Conservation (phyloP, 306 rosid genomes). For the Dryas alaskensis region DNA sequence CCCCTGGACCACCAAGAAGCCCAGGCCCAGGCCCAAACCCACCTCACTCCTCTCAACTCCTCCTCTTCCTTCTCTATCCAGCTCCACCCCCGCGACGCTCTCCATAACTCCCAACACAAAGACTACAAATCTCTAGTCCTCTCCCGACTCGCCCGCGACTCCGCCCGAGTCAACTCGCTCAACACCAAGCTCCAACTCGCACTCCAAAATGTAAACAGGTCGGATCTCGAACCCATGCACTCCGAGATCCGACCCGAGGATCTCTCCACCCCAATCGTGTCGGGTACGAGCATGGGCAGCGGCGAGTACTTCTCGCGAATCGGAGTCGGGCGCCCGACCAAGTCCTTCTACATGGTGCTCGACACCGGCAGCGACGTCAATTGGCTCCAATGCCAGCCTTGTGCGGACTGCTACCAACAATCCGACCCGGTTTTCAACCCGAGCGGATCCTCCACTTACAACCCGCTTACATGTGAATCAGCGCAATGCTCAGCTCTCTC, state of each 20-base stretch:
- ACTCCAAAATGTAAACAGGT: conserved; percentile 24
- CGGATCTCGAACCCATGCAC: conserved; percentile 50
- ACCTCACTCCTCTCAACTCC: conserved; percentile 1
- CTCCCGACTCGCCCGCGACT: conserved; percentile 66
- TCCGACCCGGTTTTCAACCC: conserved; percentile 82
- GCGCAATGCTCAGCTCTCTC: conserved; percentile 53
- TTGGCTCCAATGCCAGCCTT: conserved; percentile 92
- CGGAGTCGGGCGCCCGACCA: conserved; percentile 66
- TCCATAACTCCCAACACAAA: conserved; percentile 35
- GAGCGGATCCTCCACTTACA: conserved; percentile 43
- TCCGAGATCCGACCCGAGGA: conserved; percentile 51
- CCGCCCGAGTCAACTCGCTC: conserved; percentile 66
- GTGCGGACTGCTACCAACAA: conserved; percentile 82
- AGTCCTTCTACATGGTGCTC: conserved; percentile 68
- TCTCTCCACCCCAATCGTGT: conserved; percentile 57
- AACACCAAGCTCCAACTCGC: conserved; percentile 44
- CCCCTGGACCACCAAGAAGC: conserved; percentile 18
- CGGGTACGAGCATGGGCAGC: conserved; percentile 68
- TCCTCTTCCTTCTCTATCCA: conserved; percentile 34
- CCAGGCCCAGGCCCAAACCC: conserved; percentile 1
- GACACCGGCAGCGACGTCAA: conserved; percentile 88
- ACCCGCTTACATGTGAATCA: conserved; percentile 47
- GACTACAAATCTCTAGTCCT: conserved; percentile 46
- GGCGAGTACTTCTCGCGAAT: conserved; percentile 90
- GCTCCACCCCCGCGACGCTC: conserved; percentile 50